phyloP scores from a whole-genome alignment of 23 red algal species.

The Gracilaria vermiculophylla region DNA sequence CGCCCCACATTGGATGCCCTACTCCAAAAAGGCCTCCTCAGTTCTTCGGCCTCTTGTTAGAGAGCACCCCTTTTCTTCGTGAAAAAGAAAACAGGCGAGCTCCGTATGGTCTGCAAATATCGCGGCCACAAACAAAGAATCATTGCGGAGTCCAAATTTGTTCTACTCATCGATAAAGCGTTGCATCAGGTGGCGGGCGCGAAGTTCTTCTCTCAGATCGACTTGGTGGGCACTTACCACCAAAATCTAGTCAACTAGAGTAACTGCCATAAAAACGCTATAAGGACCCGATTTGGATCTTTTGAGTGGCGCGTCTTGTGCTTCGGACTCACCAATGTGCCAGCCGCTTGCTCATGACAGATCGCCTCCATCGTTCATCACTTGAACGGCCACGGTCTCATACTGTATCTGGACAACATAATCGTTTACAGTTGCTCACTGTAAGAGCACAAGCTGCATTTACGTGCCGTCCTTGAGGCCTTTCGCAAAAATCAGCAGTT shows the following conservation, averaged over 20 bases:
- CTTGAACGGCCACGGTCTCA: background rate
- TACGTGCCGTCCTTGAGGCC: background rate
- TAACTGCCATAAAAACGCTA: slow-evolving; percentile 11
- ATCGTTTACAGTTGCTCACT: background rate
- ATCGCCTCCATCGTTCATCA: background rate
- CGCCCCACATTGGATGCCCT: no score
- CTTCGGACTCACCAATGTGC: background rate
- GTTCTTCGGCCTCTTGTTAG: background rate
- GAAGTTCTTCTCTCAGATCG: slow-evolving; percentile 31
- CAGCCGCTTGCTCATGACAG: background rate
- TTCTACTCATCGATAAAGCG: background rate
- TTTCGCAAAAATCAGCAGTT: background rate
- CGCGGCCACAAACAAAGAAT: background rate
- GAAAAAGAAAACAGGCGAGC: background rate
- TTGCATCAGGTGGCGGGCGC: background rate
- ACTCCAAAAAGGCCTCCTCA: background rate
- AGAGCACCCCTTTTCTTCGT: slow-evolving; percentile 27
- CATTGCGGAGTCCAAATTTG: background rate
- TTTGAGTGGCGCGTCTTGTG: slow-evolving; percentile 7
- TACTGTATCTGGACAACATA: slow-evolving; percentile 10
- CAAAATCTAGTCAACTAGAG: background rate
- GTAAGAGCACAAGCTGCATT: slow-evolving; percentile 5
- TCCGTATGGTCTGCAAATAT: slow-evolving; percentile 25
- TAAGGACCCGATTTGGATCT: slow-evolving; percentile 12
- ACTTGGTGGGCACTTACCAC: background rate